Base-by-base conservation (phyloP, 495 filamentous ascomycete genomes). In the Penicillium egyptiacum region DNA sequence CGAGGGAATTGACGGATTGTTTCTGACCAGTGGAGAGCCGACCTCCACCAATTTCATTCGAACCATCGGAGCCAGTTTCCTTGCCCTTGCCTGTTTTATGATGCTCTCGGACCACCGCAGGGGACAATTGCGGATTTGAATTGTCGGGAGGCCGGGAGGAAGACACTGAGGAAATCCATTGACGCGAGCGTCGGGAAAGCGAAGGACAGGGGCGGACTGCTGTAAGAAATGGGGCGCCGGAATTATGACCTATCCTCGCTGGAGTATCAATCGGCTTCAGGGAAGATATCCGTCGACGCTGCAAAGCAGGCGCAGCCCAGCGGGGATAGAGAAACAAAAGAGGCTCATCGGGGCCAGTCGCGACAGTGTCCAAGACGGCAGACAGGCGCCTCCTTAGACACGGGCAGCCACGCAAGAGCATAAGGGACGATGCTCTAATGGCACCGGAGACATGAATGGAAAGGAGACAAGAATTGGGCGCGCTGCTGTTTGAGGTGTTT, bases 301-400 rank as follows among this genome's bases (percentile, higher is more conserved):
- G 62, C n/a, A 68, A 33, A 17, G 58, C 51, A 44, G 69, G 63
- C 16, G 70, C 66, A 55, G 66, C 70, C 75, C 72, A 77, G 59
- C 66, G 70, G 53, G 76, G 76, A 53, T 79, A 79, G 35, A 79
- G 75, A 55, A 79, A 79, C 22, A 76, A 69, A 22, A 79, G 67
- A 51, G 74, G 70, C 67, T 78, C 74, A 53, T 71, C 67, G 57
- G 70, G 49, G 56, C 66, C 65, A 64, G 69, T 63, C 58, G 68
- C 64, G 62, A 68, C 62, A 46, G 62, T 69, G 64, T 77, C 72
- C 54, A 74, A 65, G 67, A 70, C 58, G 62, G 68, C 62, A 59
- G 72, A 67, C 50, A 76, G 42, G 53, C 69, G 73, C 63, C 72
- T 71, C 68, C 70, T 68, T 48, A 79, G 69, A 71, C 70, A 75